These are phyloP conservation scores for Debaryomyces coudertii DNA, from an alignment of 1,139 yeast species.

Conservation along the genomic window DNA sequence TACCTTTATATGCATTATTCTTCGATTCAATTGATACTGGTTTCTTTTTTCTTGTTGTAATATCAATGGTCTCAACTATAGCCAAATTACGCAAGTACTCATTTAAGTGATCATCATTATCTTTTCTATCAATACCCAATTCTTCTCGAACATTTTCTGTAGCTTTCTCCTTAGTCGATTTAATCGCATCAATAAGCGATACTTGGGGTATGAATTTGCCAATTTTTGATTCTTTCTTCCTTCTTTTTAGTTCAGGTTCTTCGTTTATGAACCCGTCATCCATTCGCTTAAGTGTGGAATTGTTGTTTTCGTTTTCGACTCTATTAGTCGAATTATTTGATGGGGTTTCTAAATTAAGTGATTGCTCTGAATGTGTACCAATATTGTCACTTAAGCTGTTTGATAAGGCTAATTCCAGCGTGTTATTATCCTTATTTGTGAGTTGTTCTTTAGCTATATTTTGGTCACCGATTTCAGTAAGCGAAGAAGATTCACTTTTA, in stretches of 20 bases:
- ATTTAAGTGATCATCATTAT: conserved; percentile 9
- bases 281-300: neutral
- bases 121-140: conserved; percentile 27
- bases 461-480: conserved; percentile 3
- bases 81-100: conserved; percentile 28
- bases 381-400: neutral
- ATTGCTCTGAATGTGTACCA: neutral
- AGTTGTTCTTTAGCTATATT: neutral
- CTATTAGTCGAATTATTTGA: neutral
- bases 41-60: conserved; percentile 19
- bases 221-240: conserved; percentile 11
- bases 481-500: neutral
- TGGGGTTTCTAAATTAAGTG: neutral
- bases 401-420: neutral
- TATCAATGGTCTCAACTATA: conserved; percentile 39
- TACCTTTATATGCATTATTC: conserved; percentile 20
- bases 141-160: conserved; percentile 29
- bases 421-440: neutral
- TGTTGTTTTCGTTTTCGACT: neutral
- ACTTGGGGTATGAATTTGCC: conserved; percentile 22
- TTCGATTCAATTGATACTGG: neutral
- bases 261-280: neutral
- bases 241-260: neutral
- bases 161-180: conserved; percentile 33
- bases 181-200: conserved; percentile 39